Evolutionary conservation across 2,329 filamentous ascomycete species (phyloP), one percentile per base, ranked within the genome.

Genomic region (Ilyonectria mors-panacis): DNA sequence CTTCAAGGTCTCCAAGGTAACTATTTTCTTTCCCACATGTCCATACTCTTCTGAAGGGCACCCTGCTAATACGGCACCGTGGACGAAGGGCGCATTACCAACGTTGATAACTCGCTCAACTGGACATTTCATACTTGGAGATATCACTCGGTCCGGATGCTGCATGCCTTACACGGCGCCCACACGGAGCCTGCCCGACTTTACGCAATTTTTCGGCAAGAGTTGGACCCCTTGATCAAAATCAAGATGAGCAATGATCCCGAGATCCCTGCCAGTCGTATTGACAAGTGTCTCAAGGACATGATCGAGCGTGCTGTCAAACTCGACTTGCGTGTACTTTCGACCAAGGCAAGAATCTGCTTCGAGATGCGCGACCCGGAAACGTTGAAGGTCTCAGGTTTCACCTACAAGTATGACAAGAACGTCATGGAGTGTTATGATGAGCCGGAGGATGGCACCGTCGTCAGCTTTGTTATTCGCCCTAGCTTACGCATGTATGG

Each of bases 301-400:
- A 1, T 48, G 3, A 15, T 28, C 13, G 2, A 17, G 0, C 0
- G 0, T 1, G 45, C 45, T 15, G 10, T 48, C 2, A 2, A 9
- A 3, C 13, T 48, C 21, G 45, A 48, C 17, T 9, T 48, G 2
- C 6, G 3, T 17, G 45, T n/a, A 9, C 21, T 26, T 13, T 7
- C 17, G 21, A 1, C 6, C 13, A 48, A 26, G 13, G 1, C 1
- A 26, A 26, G 17, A 7, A 9, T 26, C 13, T n/a, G 5, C 21
- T 26, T 48, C 6, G 21, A 48, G 45, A 48, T 48, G 45, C 23
- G 26, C 6, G 21, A 48, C 26, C 45, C 45, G 15, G 13, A 48
- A 15, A 48, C 45, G 12, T 15, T 13, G 2, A 12, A 48, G 13
- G 21, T 48, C 21, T 28, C 45, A 12, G 45, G 45, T 26, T 48